These are phyloP conservation scores for Verticillium tricorpus DNA, from an alignment of 2,329 filamentous ascomycete species.

Conservation along the genomic window DNA sequence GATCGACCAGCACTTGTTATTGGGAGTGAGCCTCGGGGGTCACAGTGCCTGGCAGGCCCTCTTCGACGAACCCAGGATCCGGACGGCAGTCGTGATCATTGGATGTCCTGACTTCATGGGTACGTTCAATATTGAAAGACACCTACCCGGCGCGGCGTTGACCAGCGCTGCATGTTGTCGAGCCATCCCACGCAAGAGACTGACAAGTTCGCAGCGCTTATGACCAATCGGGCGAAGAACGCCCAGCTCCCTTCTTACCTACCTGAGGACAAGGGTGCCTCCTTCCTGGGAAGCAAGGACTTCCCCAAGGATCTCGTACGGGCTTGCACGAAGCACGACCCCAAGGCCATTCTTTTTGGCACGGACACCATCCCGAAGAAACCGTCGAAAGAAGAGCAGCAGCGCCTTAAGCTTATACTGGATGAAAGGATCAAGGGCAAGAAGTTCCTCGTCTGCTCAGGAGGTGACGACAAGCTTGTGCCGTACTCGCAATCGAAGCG, in stretches of 20 bases:
- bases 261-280: slow-evolving; percentile 46
- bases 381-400: slow-evolving; percentile 31
- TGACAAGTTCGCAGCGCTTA: slow-evolving; percentile 42
- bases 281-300: slow-evolving; percentile 71
- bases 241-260: slow-evolving; percentile 62
- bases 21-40: slow-evolving; percentile 83
- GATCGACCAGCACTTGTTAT: slow-evolving; percentile 63
- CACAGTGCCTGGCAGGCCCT: slow-evolving; percentile 84
- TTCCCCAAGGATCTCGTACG: slow-evolving; percentile 68
- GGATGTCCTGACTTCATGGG: slow-evolving; percentile 86
- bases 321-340: slow-evolving; percentile 64
- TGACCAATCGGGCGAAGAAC: slow-evolving; percentile 71
- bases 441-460: slow-evolving; percentile 60
- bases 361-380: slow-evolving; percentile 28
- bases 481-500: slow-evolving; percentile 58
- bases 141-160: background rate
- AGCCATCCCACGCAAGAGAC: background rate
- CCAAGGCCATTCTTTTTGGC: slow-evolving; percentile 68
- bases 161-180: background rate
- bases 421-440: slow-evolving; percentile 54
- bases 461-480: slow-evolving; percentile 66
- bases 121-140: slow-evolving; percentile 18
- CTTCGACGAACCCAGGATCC: slow-evolving; percentile 72
- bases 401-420: slow-evolving; percentile 39
- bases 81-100: slow-evolving; percentile 74